Percentiles rank a stretch among this genome's conserved stretches.
Evolutionary conservation across 2,329 filamentous ascomycete species (phyloP).

Genomic region (Diaporthe citriasiana): DNA sequence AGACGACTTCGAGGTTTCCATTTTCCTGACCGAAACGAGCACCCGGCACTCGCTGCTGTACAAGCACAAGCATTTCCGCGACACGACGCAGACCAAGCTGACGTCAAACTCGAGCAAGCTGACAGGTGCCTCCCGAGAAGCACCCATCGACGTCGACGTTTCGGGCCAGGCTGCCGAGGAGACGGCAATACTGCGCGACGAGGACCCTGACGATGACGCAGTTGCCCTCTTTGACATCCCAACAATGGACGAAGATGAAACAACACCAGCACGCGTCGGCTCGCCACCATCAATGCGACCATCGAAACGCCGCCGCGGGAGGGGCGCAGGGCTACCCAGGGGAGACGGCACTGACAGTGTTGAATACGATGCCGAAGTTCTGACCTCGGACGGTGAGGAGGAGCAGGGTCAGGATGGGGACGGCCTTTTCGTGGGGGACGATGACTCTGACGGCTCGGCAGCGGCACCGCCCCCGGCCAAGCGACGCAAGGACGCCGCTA

Average conservation of each 20-base stretch:
- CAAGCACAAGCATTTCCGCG: constrained; percentile 84
- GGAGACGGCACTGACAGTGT: constrained; percentile 53
- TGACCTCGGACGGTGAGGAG: constrained; percentile 32
- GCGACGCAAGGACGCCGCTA: constrained; percentile 57
- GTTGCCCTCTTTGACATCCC: constrained; percentile 71
- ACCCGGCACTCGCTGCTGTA: constrained; percentile 88
- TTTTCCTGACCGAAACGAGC: constrained; percentile 90
- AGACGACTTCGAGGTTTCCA: constrained; percentile 97
- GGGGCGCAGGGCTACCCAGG: constrained; percentile 48
- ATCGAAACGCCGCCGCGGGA: constrained; percentile 49
- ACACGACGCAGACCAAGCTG: constrained; percentile 66
- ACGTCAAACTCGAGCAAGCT: constrained; percentile 75
- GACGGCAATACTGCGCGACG: constrained; percentile 61
- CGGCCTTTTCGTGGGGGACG: constrained; percentile 47
- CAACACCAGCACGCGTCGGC: constrained; percentile 48
- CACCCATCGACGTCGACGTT: constrained; percentile 66
- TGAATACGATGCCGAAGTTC: constrained; percentile 49
- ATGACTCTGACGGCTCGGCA: constrained; percentile 51
- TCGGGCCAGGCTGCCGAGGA: constrained; percentile 52
- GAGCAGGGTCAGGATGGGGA: constrained; percentile 40
- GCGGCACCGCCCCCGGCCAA: constrained; percentile 61
- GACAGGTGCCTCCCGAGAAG: constrained; percentile 68
- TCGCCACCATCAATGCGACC: constrained; percentile 44
- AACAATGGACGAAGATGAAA: constrained; percentile 50
- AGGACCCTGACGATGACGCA: constrained; percentile 73